Base-by-base conservation (phyloP, 768 basidiomycete genomes). In the Boletus rubropictus region DNA sequence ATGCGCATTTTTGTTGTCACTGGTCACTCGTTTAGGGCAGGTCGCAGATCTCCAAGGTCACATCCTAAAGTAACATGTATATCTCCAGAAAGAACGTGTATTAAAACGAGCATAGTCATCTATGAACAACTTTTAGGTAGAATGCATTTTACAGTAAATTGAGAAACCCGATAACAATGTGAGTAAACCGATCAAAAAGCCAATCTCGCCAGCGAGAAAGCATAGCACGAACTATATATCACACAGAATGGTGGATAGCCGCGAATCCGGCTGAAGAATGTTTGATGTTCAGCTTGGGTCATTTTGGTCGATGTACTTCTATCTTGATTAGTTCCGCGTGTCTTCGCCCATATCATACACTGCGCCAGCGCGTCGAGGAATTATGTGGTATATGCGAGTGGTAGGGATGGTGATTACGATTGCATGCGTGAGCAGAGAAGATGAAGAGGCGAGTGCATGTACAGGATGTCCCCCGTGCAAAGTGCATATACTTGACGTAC, bases 291-390 rank as follows among this genome's bases (percentile, higher is more conserved):
- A 22, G 17, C 37, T 36, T 21, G 2, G 43, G 31, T 28, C 24
- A 15, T 46, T 27, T n/a, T n/a, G 15, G 25, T 41, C 22, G 27
- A 20, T 18, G 55, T 0, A 8, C 7, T 21, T 35, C n/a, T 20
- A 39, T 41, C n/a, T n/a, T 11, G 33, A n/a, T 41, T 7, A 7
- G 32, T 44, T 32, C 7, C 40, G 36, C 15, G n/a, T 39, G 36
- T 39, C 38, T 32, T 50, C 39, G 24, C 17, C 39, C 39, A 24
- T 63, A 51, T 65, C 35, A 44, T 64, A 63, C 61, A 63, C 18
- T 25, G 50, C 52, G 49, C 48, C 54, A 35, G 49, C 53, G 51
- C 50, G 40, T 54, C 28, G 3, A 49, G 28, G 29, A 11, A 44
- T 28, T 40, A 22, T 51, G 32, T 31, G 28, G 18, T 40, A 40